phyloP scores from a whole-genome alignment of 2,329 filamentous ascomycete species.

The Arthrinium puccinioides region DNA sequence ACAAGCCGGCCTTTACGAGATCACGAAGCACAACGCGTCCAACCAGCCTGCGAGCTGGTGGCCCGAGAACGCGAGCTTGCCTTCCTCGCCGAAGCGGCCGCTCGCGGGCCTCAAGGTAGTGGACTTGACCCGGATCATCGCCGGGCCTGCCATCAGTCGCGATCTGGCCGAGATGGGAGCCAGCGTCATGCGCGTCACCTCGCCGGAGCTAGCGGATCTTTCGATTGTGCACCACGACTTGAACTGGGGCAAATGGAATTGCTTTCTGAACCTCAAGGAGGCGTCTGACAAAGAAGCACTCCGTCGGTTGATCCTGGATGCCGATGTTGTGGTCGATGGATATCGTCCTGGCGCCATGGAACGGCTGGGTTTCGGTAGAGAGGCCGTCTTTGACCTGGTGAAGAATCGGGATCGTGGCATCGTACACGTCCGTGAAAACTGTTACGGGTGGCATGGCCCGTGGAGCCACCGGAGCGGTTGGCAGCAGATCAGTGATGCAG shows the following conservation, averaged over 20 bases:
- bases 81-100: slow-evolving; percentile 27
- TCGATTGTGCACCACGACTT: slow-evolving; percentile 35
- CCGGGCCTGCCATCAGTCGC: slow-evolving; percentile 34
- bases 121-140: slow-evolving; percentile 40
- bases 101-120: slow-evolving; percentile 40
- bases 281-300: slow-evolving; percentile 29
- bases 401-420: slow-evolving; percentile 32
- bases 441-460: slow-evolving; percentile 44
- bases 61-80: slow-evolving; percentile 20
- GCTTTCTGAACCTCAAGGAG: slow-evolving; percentile 32
- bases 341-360: slow-evolving; percentile 41
- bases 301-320: slow-evolving; percentile 32
- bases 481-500: slow-evolving; percentile 45
- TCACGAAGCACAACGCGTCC: slow-evolving; percentile 10
- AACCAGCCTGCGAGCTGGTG: slow-evolving; percentile 32
- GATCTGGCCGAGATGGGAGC: slow-evolving; percentile 38
- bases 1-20: slow-evolving; percentile 11
- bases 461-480: slow-evolving; percentile 39
- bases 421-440: slow-evolving; percentile 43
- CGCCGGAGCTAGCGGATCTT: slow-evolving; percentile 30
- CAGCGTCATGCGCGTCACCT: slow-evolving; percentile 36
- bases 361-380: slow-evolving; percentile 33
- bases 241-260: slow-evolving; percentile 43
- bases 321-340: slow-evolving; percentile 42
- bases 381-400: slow-evolving; percentile 32